phyloP scores from a whole-genome alignment of 75 land plant species.

The Cupressus sempervirens region DNA sequence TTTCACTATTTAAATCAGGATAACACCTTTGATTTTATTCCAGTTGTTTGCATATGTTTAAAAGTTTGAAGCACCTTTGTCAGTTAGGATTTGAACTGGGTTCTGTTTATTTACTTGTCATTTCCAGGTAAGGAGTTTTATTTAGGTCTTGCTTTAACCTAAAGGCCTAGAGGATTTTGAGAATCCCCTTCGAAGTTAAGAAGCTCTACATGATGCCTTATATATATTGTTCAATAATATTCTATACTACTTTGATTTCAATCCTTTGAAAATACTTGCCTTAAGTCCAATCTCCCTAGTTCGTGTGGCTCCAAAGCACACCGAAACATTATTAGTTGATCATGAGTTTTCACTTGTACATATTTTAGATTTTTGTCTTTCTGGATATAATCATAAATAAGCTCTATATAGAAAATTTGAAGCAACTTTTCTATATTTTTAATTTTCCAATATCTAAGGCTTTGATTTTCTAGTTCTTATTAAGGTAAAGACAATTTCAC shows the following conservation, averaged over 20 bases:
- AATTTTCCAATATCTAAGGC: too few species aligned
- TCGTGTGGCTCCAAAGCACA: neutral
- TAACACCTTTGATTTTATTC: too few species aligned
- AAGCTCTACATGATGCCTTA: neutral
- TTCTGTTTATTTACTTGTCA: neutral
- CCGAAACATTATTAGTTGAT: neutral
- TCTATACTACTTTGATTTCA: neutral
- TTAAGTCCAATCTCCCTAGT: neutral
- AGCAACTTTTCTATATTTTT: too few species aligned
- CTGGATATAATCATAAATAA: neutral
- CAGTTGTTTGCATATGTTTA: too few species aligned
- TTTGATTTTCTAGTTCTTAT: too few species aligned
- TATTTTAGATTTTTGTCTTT: neutral
- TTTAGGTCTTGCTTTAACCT: neutral
- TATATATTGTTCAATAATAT: neutral
- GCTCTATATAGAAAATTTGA: neutral
- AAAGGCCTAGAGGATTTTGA: neutral
- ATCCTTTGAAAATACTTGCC: neutral
- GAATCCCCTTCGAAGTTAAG: neutral
- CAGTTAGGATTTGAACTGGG: neutral
- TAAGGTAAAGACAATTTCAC: too few species aligned
- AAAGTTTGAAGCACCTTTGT: neutral
- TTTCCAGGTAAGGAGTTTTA: neutral
- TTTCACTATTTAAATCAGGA: too few species aligned
- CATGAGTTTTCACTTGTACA: neutral